Conservation (phyloP, 2,329 filamentous ascomycete genomes). For the Neopestalotiopsis sp. region DNA sequence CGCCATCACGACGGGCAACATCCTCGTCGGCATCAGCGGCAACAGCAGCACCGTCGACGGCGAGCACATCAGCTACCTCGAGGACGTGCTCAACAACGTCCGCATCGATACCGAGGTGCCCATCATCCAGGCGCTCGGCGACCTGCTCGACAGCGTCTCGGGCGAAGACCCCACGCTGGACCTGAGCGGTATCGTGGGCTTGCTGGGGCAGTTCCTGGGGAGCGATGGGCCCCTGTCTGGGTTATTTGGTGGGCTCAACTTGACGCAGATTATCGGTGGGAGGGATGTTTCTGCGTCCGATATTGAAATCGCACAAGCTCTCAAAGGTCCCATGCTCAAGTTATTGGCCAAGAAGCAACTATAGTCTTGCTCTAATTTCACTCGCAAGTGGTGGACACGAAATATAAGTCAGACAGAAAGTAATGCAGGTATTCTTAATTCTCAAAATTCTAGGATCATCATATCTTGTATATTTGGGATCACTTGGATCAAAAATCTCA, state of each 20-base stretch:
- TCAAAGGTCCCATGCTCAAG: not conserved
- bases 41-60: constrained; percentile 33
- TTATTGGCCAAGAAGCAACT: not conserved
- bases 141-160: constrained; percentile 20
- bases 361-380: not conserved
- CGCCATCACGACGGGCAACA: constrained; percentile 28
- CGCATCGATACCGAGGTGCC: constrained; percentile 26
- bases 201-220: not conserved
- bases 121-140: constrained; percentile 26
- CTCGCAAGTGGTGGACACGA: no score
- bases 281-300: not conserved
- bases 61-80: constrained; percentile 33
- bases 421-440: no score
- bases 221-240: not conserved
- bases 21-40: constrained; percentile 30
- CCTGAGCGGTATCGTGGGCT: constrained; percentile 7
- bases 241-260: constrained; percentile 4
- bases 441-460: no score
- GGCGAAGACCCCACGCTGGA: constrained; percentile 10
- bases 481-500: no score
- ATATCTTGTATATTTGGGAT: no score
- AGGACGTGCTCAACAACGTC: constrained; percentile 31
- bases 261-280: not conserved
- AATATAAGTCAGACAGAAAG: no score
- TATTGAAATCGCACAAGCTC: not conserved